These are phyloP conservation scores for Cladosporium sp. DNA, from an alignment of 2,329 filamentous ascomycete genomes.

Conservation along the genomic window DNA sequence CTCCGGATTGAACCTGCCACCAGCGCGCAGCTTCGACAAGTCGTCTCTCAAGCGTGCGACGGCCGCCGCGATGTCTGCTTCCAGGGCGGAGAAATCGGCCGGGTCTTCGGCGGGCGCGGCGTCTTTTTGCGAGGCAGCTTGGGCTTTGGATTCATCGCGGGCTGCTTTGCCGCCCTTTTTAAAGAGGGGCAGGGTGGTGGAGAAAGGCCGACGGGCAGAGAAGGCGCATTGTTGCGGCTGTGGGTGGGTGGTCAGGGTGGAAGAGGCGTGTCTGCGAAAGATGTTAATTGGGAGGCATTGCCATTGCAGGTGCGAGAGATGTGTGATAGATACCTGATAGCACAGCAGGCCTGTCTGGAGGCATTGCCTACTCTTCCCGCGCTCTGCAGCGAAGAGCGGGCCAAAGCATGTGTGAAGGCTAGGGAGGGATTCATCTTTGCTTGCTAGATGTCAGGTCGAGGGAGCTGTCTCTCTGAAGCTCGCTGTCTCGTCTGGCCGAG, in stretches of 20 bases:
- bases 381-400: neutral
- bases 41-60: constrained; percentile 61
- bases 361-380: neutral
- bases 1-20: constrained; percentile 63
- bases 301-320: neutral
- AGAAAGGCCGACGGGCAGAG: constrained; percentile 40
- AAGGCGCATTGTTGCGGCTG: neutral
- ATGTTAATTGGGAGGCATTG: neutral
- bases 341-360: neutral
- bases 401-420: neutral
- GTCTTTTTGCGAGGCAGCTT: constrained; percentile 8
- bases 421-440: neutral
- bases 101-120: constrained; percentile 50
- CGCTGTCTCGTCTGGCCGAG: neutral
- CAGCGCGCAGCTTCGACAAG: constrained; percentile 61
- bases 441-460: neutral
- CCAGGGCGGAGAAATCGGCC: constrained; percentile 60
- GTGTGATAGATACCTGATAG: neutral
- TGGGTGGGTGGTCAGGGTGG: neutral
- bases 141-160: constrained; percentile 32
- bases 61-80: constrained; percentile 56
- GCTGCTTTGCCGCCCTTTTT: constrained; percentile 59
- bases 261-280: neutral
- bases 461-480: neutral
- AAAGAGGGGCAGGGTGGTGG: constrained; percentile 41